Evolutionary conservation across 2,329 filamentous ascomycete genomes (phyloP), one percentile per base, ranked within the genome.

Genomic region (Aspergillus hiratsukae): DNA sequence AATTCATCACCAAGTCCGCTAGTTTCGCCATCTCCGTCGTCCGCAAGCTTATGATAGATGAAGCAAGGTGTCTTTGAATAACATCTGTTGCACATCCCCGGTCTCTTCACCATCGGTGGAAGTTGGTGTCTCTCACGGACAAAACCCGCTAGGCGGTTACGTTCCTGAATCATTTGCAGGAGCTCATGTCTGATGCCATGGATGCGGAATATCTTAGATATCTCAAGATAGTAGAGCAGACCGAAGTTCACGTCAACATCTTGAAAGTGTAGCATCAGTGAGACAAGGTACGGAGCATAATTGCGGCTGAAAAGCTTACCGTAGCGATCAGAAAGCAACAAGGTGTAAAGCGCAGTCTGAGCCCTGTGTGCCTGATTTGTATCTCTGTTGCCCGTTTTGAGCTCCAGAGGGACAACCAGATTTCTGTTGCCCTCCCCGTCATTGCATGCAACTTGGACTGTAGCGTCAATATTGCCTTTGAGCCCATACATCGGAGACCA

Each of bases 401-500:
- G 83, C 70, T 99, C 94, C 61, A 99, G 90, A 0, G 94, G 94
- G 3, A 96, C 90, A 0, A 92, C 92, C 60, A 97, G 78, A 4
- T 83, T 89, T 58, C 84, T 84, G 49, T 79, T 75, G 29, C 83
- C 80, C n/a, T 82, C 77, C 27, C 85, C 83, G 55, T 96, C 88
- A 54, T 84, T 79, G 79, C 97, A 89, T 0, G 83, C 85, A 17
- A 94, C 88, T 75, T 99, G 90, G 1, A 99, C 89, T 0, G 94
- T 97, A 28, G 94, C 94, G 75, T 99, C 94, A 58, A 99, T 94
- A 65, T 97, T 99, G 29, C 94, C 94, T 72, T 99, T 99, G 17
- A 99, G 80, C 0, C 94, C 94, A 70, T 96, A 99, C 85, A 91
- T 93, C 0, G 94, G 94, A 6, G 93, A 97, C 94, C 94, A 99